A percentile compares a stretch with the other conserved stretches of the same genome.
Evolutionary conservation across 108 stramenopile genomes (phyloP).

Genomic region (Seminavis robusta): DNA sequence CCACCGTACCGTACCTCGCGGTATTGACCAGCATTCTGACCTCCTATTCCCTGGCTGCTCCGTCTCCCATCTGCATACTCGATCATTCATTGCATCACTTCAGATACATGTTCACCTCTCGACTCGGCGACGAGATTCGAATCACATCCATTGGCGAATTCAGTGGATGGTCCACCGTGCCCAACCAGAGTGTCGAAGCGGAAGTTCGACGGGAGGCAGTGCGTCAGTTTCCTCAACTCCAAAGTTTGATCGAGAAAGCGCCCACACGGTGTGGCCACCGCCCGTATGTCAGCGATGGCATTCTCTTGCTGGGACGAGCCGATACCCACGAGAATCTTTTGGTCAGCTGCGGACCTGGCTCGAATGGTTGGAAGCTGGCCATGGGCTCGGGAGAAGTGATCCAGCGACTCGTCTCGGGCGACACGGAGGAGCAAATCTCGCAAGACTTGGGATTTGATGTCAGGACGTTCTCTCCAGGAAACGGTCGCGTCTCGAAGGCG

Average conservation of each 20-base stretch:
- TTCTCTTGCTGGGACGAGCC: conserved; percentile 23
- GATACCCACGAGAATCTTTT: conserved; percentile 17
- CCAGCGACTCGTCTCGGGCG: conserved; percentile 17
- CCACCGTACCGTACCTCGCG: no score
- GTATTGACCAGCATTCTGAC: no score
- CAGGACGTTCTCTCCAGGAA: conserved; percentile 20
- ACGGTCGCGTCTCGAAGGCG: conserved; percentile 13
- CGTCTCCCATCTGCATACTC: no score
- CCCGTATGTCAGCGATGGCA: conserved; percentile 32
- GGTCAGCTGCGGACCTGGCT: conserved; percentile 29
- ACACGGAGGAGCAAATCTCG: conserved; percentile 18
- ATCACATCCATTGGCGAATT: conserved; percentile 39
- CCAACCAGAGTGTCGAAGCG: conserved; percentile 21
- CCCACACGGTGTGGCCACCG: conserved; percentile 29
- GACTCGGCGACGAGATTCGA: conserved; percentile 39
- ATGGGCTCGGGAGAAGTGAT: conserved; percentile 34
- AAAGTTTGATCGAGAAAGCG: conserved; percentile 5
- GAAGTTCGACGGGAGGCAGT: conserved; percentile 25
- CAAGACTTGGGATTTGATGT: conserved; percentile 23
- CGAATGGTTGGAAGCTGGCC: conserved; percentile 41
- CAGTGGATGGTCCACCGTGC: conserved; percentile 29
- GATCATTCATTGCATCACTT: no score
- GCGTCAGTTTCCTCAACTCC: conserved; percentile 24
- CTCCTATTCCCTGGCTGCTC: no score
- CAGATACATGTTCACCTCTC: conserved; percentile 29